Conservation (phyloP, 2,329 filamentous ascomycete genomes). For the Pyricularia pennisetigena region DNA sequence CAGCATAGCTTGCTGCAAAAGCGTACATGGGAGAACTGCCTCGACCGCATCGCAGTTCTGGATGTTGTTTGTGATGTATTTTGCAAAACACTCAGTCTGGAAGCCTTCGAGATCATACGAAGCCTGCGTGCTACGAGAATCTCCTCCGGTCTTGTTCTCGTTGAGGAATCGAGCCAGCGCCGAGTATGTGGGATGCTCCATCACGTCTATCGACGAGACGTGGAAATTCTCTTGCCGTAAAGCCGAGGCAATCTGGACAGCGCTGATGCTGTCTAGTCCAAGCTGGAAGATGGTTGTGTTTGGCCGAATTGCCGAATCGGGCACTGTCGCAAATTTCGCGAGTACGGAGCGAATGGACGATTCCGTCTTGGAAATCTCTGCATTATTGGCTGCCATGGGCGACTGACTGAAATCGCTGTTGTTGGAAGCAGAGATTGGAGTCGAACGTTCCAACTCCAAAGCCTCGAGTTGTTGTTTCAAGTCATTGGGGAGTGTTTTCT, state of each 20-base stretch:
- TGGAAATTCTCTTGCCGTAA: constrained; percentile 50
- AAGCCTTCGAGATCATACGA: constrained; percentile 32
- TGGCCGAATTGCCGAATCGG: constrained; percentile 38
- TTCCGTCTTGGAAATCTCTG: constrained; percentile 41
- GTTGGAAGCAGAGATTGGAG: background rate
- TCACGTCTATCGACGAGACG: constrained; percentile 62
- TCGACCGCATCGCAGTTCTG: constrained; percentile 28
- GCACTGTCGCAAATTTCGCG: constrained; percentile 44
- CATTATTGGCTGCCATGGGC: no score
- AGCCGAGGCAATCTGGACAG: constrained; percentile 62
- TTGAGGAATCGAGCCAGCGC: constrained; percentile 20
- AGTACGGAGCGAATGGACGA: constrained; percentile 43
- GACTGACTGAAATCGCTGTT: background rate
- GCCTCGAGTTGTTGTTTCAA: constrained; percentile 7
- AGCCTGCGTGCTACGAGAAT: background rate
- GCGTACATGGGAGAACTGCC: constrained; percentile 64
- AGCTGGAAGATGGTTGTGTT: constrained; percentile 72
- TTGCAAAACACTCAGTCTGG: constrained; percentile 9
- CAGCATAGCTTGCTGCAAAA: constrained; percentile 71
- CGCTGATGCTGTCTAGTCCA: constrained; percentile 87
- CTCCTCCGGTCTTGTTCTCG: background rate
- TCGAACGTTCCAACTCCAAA: background rate
- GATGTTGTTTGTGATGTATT: background rate
- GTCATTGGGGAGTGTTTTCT: constrained; percentile 10
- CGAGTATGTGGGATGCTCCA: constrained; percentile 47